phyloP scores from a whole-genome alignment of 345 rosid genomes.

The Euphorbia pulcherrima region DNA sequence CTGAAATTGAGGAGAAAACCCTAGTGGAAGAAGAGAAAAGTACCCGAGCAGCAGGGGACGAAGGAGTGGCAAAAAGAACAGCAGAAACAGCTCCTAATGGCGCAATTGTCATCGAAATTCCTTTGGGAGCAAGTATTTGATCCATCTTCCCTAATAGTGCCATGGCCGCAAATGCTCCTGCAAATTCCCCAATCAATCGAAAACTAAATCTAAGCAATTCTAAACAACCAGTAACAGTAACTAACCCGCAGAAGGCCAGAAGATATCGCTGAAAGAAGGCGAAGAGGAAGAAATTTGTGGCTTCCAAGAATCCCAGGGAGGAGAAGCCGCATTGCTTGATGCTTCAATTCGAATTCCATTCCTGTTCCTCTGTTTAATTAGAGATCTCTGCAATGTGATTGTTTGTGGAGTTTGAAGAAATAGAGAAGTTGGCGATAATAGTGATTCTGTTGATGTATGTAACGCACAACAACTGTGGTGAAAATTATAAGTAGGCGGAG shows the following conservation, averaged over 20 bases:
- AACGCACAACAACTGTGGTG: not conserved
- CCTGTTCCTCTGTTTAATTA: not conserved
- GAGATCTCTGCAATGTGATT: not conserved
- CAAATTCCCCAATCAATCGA: not conserved
- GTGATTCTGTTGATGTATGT: not conserved
- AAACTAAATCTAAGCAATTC: too few species aligned
- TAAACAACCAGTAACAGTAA: not conserved
- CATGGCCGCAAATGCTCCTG: slow-evolving; percentile 98
- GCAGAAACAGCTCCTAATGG: slow-evolving; percentile 91
- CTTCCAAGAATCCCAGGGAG: slow-evolving; percentile 69
- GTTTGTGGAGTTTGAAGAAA: not conserved
- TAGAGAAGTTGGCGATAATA: too few species aligned
- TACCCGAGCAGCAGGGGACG: slow-evolving; percentile 82
- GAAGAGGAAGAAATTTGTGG: slow-evolving; percentile 49
- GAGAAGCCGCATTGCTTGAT: slow-evolving; percentile 38
- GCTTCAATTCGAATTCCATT: slow-evolving; percentile 23
- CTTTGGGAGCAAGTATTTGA: slow-evolving; percentile 64
- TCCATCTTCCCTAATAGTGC: slow-evolving; percentile 84
- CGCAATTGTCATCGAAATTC: slow-evolving; percentile 74
- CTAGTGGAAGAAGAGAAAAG: not conserved
- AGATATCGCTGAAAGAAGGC: slow-evolving; percentile 62
- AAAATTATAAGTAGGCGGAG: not conserved
- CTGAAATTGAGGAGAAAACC: not conserved
- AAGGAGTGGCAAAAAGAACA: slow-evolving; percentile 70
- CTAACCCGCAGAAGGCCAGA: slow-evolving; percentile 95